A percentile compares a stretch with the other conserved stretches of the same genome.
These are phyloP conservation scores for Geoglossum cookeanum DNA, from an alignment of 2,329 filamentous ascomycete species.

Conservation along the genomic window DNA sequence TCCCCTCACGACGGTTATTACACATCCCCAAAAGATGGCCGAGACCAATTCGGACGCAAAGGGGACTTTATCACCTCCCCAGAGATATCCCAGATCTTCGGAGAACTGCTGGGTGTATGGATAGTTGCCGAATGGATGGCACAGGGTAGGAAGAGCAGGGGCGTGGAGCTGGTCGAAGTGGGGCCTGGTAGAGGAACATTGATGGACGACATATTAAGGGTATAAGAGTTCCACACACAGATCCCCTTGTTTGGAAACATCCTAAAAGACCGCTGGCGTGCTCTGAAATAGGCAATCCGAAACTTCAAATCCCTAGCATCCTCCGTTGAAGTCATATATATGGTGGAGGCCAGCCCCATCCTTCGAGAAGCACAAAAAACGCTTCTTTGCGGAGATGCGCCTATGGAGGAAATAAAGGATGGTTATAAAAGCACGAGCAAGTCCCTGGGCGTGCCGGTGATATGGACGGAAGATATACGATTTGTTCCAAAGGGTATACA, in stretches of 20 bases:
- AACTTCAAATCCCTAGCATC: conserved; percentile 62
- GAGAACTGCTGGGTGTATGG: conserved; percentile 87
- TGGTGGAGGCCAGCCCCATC: conserved; percentile 80
- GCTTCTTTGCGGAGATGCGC: conserved; percentile 57
- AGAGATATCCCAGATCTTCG: conserved; percentile 94
- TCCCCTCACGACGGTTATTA: conserved; percentile 87
- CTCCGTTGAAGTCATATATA: conserved; percentile 70
- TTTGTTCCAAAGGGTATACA: conserved; percentile 51
- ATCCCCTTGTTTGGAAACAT: background rate
- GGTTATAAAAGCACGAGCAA: conserved; percentile 61
- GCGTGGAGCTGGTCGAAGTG: conserved; percentile 80
- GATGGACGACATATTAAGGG: conserved; percentile 90
- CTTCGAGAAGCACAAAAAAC: conserved; percentile 61
- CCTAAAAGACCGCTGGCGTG: background rate
- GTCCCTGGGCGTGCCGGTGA: conserved; percentile 52
- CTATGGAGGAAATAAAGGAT: conserved; percentile 49
- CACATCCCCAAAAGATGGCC: conserved; percentile 49
- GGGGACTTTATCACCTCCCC: conserved; percentile 96
- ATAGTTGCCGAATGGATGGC: conserved; percentile 92
- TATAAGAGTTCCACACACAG: conserved; percentile 25
- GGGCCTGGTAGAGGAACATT: conserved; percentile 86
- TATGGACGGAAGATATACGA: conserved; percentile 80
- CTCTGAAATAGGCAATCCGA: conserved; percentile 47
- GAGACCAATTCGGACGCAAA: conserved; percentile 78
- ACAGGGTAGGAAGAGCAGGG: conserved; percentile 54